Conservation (phyloP, 2,329 filamentous ascomycete genomes). For the Aspergillus sergii region DNA sequence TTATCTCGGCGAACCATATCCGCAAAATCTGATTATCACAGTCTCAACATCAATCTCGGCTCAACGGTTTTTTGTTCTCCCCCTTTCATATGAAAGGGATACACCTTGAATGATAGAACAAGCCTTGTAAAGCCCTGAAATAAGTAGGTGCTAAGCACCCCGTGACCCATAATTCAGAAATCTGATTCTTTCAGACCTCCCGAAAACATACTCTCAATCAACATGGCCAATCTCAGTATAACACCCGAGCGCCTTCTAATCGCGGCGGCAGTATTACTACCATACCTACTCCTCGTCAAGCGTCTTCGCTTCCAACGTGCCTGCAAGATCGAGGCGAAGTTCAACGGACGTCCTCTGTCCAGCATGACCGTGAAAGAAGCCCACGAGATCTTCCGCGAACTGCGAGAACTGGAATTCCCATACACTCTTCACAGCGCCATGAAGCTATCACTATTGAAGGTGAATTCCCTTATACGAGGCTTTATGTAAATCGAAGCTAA, state of each 20-base stretch:
- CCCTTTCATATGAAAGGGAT: background rate
- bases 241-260: background rate
- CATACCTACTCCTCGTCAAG: background rate
- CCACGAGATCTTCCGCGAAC: conserved; percentile 25
- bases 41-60: background rate
- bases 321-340: background rate
- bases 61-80: background rate
- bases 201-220: background rate
- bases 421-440: conserved; percentile 28
- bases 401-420: conserved; percentile 34
- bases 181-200: background rate
- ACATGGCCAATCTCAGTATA: background rate
- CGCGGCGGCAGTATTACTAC: background rate
- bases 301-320: background rate
- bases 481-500: background rate
- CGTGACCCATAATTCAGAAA: background rate
- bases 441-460: conserved; percentile 27
- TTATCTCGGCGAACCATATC: background rate
- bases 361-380: conserved; percentile 33
- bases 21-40: background rate
- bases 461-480: background rate
- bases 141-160: background rate
- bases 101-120: background rate
- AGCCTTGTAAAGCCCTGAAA: background rate
- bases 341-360: conserved; percentile 19